Evolutionary conservation across 768 basidiomycete genomes (phyloP), one percentile per base, ranked within the genome.

Genomic region (Gymnopilus dilepis): DNA sequence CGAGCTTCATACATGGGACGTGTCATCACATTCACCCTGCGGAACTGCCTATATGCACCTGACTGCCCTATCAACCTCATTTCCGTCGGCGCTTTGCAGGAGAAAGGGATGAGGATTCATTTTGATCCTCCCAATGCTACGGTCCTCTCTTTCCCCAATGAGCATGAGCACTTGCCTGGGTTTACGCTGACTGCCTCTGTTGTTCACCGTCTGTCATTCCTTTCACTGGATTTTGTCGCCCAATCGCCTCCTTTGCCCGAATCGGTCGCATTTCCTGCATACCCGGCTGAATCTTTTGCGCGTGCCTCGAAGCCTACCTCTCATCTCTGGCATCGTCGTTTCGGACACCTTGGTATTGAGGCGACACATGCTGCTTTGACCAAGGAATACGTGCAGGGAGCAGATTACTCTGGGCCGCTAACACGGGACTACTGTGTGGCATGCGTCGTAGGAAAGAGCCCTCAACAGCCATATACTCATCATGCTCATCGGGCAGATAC

Each of bases 371-470:
- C 60, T 3, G 58, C 68, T 0, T 48, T 73, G 0, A 68, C 67
- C 0, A 56, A 64, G 26, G 43, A 65, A 9, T 69, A 65, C 55
- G 67, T 58, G 1, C 62, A 59, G 41, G 67, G 71, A 1, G 47
- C 66, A 13, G 57, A 57, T 0, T 69, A 56, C 24, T 13, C 5
- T 8, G 66, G 68, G 0, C 12, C 47, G 2, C 55, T 69, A 7
- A 11, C 3, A 0, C 28, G 53, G 17, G 22, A 47, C 6, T 50
- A 60, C 0, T 75, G 71, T 34, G 54, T 67, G 4, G 42, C 69
- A 0, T 75, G 72, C 51, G 53, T 74, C 19, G 61, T 74, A 51
- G 70, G 72, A 1, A 72, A 74, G 40, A 56, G 60, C 42, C 60
- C 71, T 33, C 65, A 65, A 17, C 60, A 26, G 7, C 64, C 67